These are phyloP conservation scores for Lentinus tigrinus DNA, from an alignment of 768 basidiomycete genomes.

Conservation along the genomic window DNA sequence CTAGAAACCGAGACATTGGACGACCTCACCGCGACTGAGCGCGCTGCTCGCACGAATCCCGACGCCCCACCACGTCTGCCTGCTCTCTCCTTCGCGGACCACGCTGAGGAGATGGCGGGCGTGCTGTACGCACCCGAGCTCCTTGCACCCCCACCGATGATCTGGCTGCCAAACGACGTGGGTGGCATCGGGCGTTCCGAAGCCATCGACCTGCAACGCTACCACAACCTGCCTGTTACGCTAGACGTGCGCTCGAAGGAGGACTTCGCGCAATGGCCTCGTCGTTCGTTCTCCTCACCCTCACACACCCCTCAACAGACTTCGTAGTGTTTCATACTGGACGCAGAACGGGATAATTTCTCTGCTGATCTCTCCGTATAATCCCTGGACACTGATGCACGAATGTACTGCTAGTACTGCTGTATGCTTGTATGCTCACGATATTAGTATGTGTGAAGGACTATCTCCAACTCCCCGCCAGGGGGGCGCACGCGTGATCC, in stretches of 20 bases:
- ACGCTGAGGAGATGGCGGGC: conserved; percentile 73
- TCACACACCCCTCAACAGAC: neutral
- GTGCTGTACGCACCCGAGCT: conserved; percentile 83
- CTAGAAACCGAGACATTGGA: conserved; percentile 76
- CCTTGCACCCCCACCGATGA: conserved; percentile 72
- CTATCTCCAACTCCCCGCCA: conserved; percentile 33
- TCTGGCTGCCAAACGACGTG: conserved; percentile 83
- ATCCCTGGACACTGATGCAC: neutral
- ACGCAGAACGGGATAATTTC: neutral
- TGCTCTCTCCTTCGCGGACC: conserved; percentile 66
- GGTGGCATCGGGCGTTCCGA: conserved; percentile 74
- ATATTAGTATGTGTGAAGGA: conserved; percentile 2
- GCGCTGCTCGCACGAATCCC: conserved; percentile 74
- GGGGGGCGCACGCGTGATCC: neutral
- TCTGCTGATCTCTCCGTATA: neutral
- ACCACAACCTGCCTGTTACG: conserved; percentile 69
- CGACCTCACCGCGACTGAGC: conserved; percentile 76
- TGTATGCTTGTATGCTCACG: neutral
- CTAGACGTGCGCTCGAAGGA: conserved; percentile 61
- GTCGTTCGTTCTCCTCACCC: conserved; percentile 19
- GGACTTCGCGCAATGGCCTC: conserved; percentile 46
- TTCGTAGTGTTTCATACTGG: neutral
- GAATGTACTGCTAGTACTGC: neutral
- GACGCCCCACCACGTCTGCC: conserved; percentile 75
- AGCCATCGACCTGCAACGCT: conserved; percentile 72